Percentiles rank a stretch among this genome's conserved stretches.
Conservation (phyloP, 2,329 filamentous ascomycete species). For the Colletotrichum nymphaeae region DNA sequence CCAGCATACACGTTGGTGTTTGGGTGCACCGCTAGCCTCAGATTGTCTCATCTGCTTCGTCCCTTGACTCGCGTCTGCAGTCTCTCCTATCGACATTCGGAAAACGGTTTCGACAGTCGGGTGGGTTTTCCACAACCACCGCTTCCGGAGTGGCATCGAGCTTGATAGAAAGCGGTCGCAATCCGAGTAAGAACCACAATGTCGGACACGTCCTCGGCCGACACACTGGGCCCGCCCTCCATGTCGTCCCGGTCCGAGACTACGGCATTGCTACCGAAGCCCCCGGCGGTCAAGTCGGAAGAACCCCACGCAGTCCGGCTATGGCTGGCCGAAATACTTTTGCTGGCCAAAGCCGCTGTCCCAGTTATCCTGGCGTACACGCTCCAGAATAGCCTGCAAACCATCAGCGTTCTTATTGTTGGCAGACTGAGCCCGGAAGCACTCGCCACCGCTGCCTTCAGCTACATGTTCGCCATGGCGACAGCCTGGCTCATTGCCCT, state of each 20-base stretch:
- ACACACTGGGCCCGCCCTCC: conserved; percentile 1
- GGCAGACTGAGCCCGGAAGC: conserved; percentile 84
- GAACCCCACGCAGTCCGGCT: conserved; percentile 19
- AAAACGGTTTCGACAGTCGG: background rate
- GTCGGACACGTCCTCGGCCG: conserved; percentile 18
- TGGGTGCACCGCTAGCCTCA: conserved; percentile 2
- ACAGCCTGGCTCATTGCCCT: conserved; percentile 89
- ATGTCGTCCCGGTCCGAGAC: conserved; percentile 25
- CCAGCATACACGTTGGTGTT: background rate
- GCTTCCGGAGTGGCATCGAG: background rate
- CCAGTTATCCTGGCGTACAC: conserved; percentile 88
- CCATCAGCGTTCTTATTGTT: conserved; percentile 82
- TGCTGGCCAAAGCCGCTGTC: conserved; percentile 75
- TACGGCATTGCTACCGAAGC: conserved; percentile 34
- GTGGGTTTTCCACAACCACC: background rate
- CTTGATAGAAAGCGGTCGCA: background rate
- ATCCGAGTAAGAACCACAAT: conserved; percentile 9
- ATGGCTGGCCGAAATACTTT: conserved; percentile 66
- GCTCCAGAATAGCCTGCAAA: conserved; percentile 87
- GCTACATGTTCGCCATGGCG: conserved; percentile 94
- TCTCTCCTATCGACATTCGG: background rate
- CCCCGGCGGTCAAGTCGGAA: conserved; percentile 17
- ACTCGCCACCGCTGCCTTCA: conserved; percentile 84
- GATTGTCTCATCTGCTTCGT: conserved; percentile 22
- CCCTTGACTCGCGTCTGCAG: conserved; percentile 16